Percentiles rank a stretch among this genome's conserved stretches.
These are phyloP conservation scores for Lepiota venenata DNA, from an alignment of 768 basidiomycete species.

Conservation along the genomic window DNA sequence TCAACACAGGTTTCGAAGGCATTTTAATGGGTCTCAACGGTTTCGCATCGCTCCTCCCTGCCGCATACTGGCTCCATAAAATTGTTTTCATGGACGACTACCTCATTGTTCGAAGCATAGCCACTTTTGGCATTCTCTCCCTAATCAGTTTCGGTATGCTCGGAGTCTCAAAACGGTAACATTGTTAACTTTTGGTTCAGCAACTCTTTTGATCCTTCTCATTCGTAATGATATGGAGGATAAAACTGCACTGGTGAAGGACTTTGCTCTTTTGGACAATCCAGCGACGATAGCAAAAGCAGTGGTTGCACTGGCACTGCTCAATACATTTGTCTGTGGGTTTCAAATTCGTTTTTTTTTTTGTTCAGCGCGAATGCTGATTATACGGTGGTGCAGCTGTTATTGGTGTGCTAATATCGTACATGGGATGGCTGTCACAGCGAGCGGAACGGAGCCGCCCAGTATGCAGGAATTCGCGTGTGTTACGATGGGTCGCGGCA, in stretches of 20 bases:
- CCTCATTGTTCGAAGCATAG: neutral
- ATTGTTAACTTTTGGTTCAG: neutral
- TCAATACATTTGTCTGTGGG: constrained; percentile 7
- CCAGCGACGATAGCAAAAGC: neutral
- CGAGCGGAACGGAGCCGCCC: neutral
- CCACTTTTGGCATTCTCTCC: constrained; percentile 1
- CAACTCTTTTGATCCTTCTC: neutral
- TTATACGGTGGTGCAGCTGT: neutral
- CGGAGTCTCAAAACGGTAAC: neutral
- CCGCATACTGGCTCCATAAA: constrained; percentile 9
- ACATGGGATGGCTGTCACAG: constrained; percentile 3
- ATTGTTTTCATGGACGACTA: neutral
- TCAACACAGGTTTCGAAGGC: constrained; percentile 3
- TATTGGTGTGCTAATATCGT: constrained; percentile 6
- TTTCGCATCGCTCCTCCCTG: constrained; percentile 7
- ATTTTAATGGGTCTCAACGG: constrained; percentile 1
- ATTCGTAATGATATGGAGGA: neutral
- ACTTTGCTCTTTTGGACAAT: constrained; percentile 8
- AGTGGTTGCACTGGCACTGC: constrained; percentile 6
- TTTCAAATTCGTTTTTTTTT: neutral
- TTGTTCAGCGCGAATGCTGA: neutral
- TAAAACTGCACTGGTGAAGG: constrained; percentile 4
- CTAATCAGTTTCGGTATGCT: constrained; percentile 6
- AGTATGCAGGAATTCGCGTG: neutral
- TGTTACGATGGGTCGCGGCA: neutral